Evolutionary conservation across 1,284 basidiomycete genomes (phyloP).

Genomic region (Flammula alnicola): DNA sequence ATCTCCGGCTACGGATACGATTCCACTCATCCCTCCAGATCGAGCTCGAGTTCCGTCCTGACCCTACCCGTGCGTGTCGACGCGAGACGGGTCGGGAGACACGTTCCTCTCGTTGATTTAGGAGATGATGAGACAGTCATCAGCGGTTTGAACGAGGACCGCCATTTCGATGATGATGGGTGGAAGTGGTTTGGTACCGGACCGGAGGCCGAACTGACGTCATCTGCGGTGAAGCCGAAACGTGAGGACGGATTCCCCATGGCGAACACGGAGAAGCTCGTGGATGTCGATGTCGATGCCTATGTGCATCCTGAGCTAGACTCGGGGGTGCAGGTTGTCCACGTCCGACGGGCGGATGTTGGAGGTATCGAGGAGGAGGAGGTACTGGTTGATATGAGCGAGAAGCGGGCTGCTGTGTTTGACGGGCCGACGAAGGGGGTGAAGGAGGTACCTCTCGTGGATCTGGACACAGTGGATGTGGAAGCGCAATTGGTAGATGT

Average conservation of each 20-base stretch:
- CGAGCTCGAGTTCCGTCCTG: too few species aligned
- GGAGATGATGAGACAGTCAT: neutral
- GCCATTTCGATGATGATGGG: constrained; percentile 12
- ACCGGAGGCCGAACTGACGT: neutral
- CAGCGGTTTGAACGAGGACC: neutral
- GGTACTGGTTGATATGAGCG: neutral
- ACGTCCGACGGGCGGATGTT: constrained; percentile 1
- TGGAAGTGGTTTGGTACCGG: constrained; percentile 23
- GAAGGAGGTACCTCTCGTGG: constrained; percentile 2
- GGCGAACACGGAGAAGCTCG: constrained; percentile 11
- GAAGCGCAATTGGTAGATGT: constrained; percentile 5
- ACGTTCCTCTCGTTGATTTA: constrained; percentile 24
- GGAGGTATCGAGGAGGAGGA: too few species aligned
- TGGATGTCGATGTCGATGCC: constrained; percentile 16
- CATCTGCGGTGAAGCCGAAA: too few species aligned
- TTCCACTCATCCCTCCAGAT: neutral
- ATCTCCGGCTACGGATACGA: neutral
- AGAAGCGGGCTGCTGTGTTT: too few species aligned
- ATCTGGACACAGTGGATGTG: neutral
- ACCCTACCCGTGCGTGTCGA: constrained; percentile 5
- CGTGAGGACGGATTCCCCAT: neutral
- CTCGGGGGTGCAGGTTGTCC: constrained; percentile 8
- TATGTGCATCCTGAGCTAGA: constrained; percentile 11
- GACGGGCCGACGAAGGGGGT: too few species aligned
- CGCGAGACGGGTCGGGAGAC: constrained; percentile 15